A percentile compares a stretch with the other conserved stretches of the same genome.
Evolutionary conservation across 2,329 filamentous ascomycete genomes (phyloP).

Genomic region (Trichoderma pleuroti): DNA sequence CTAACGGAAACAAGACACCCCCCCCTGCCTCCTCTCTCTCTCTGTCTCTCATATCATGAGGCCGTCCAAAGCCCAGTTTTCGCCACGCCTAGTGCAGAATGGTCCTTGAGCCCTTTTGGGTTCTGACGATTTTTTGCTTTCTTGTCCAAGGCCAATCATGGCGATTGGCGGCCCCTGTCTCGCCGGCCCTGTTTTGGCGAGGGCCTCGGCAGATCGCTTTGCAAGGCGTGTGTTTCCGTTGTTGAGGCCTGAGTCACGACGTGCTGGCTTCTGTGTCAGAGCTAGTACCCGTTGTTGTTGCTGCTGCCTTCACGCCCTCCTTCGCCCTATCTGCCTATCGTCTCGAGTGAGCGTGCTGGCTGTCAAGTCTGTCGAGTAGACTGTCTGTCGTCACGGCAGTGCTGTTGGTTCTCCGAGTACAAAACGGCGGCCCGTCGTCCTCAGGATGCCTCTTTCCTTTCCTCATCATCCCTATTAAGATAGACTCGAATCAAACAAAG

Average conservation of each 20-base stretch:
- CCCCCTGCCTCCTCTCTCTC: neutral
- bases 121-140: neutral
- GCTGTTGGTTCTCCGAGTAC: neutral
- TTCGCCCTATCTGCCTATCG: neutral
- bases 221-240: neutral
- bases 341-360: neutral
- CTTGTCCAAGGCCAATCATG: neutral
- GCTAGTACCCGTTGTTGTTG: neutral
- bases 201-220: conserved; percentile 3
- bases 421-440: neutral
- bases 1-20: neutral
- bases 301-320: neutral
- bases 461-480: neutral
- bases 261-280: conserved; percentile 10
- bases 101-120: neutral
- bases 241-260: neutral
- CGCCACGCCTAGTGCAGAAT: neutral
- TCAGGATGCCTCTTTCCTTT: neutral
- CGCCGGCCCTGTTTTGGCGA: neutral
- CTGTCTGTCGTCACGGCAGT: neutral
- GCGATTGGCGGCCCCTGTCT: conserved; percentile 1
- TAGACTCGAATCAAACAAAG: neutral
- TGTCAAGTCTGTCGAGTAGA: neutral
- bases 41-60: conserved; percentile 7
- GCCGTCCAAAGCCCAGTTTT: neutral